These are phyloP conservation scores for Ananas comosus DNA, from an alignment of 176 grass and related monocot species.

Conservation along the genomic window DNA sequence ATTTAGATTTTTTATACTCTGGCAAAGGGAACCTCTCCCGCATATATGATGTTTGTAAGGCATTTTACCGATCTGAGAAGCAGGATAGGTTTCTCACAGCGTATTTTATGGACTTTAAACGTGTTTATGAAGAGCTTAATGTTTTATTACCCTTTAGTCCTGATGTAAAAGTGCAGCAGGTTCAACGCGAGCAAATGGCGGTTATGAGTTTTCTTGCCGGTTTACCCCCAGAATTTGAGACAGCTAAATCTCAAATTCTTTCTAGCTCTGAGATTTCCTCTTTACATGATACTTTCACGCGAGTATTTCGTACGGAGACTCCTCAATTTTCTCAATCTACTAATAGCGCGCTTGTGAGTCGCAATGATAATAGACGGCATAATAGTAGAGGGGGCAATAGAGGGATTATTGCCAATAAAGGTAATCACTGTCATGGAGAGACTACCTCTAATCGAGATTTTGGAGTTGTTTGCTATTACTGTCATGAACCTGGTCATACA, in stretches of 20 bases:
- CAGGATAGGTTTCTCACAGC: neutral
- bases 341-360: neutral
- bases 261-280: neutral
- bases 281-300: neutral
- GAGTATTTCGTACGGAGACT: neutral
- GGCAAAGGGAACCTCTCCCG: neutral
- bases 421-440: too few species aligned
- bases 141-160: neutral
- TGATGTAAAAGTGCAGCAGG: neutral
- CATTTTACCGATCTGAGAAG: neutral
- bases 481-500: neutral
- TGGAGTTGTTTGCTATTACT: neutral
- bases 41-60: neutral
- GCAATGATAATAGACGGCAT: neutral
- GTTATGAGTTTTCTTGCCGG: neutral
- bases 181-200: neutral
- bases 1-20: constrained; percentile 1
- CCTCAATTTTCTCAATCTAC: neutral
- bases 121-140: neutral
- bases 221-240: neutral
- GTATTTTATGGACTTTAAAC: neutral
- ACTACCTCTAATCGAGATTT: too few species aligned
- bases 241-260: neutral
- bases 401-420: neutral
- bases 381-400: neutral